Base-by-base conservation (phyloP, 2,329 filamentous ascomycete species). In the Phaeophleospora eucalypticola region DNA sequence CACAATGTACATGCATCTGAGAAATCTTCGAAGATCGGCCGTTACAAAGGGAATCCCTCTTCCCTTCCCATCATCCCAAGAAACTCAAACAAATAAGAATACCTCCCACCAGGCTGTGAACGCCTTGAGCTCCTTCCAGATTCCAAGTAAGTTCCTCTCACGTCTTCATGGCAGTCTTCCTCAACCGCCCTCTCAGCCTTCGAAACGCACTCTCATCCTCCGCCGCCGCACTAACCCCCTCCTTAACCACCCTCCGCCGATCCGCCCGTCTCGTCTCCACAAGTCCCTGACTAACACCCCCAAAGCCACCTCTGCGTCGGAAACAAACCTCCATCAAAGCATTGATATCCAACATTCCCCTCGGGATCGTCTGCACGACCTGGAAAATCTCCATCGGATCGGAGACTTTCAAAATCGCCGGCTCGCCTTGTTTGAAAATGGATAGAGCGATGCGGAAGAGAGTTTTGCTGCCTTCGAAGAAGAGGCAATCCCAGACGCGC, bases 321-420 rank as follows among this genome's bases (percentile, higher is more conserved):
- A 93, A 90, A 54, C 87, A 94, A 7, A 87, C 79, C 54, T 95
- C 89, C 72, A 95, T 81, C 12, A 97, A 72, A 2, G 73, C 72
- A 59, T 94, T 95, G 45, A 86, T 85, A 66, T 97, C 89, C 16
- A 96, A 68, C 60, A 95, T 78, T 44, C 79, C 80, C 43, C 91
- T 79, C 0, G 91, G 91, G 21, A 95, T 82, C 1, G 83, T 83
- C 71, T 97, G 91, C 20, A 97, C 89, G 2, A 95, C 83, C 63
- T 94, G 89, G 67, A 96, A 96, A 60, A 96, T 89, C 71, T 97
- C 91, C 83, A 95, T 94, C 1, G 89, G 87, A 61, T 95, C 90
- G 14, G 76, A 78, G 9, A 95, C 84, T 7, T 80, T 80, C 58
- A 84, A 81, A 60, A 97, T 93, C 57, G 93, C 84, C 4, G 72